Base-by-base conservation (phyloP, 495 filamentous ascomycete genomes). In the Corynascus novoguineensis region DNA sequence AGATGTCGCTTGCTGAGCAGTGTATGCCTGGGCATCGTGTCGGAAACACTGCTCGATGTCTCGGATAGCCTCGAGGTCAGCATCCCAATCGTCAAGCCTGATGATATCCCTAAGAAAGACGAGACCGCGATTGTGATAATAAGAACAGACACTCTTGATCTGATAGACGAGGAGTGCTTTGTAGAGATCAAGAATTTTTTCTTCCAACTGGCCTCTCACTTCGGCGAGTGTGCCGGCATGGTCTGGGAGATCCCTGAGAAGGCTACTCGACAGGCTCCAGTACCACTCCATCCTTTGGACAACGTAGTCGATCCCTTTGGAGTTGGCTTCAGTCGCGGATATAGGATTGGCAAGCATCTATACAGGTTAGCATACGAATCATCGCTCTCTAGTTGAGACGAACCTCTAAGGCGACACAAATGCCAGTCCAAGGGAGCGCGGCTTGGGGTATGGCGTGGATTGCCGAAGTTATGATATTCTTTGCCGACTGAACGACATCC, bases 131-230 rank as follows among this genome's bases (percentile, higher is more conserved):
- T 52, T 19, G 12, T 35, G 21, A 27, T 52, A 52, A 3, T 21
- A 74, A 0, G 53, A 66, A 31, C 65, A 67, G 34, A 68, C 57
- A 56, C 72, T 72, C 48, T 69, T 73, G 44, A 71, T 66, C 58
- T 73, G 61, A 47, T 69, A 71, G 11, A 56, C 49, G 19, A 72
- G 61, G 40, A 71, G 64, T 5, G 50, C 53, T 41, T 63, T 59
- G 57, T 71, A 71, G 32, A 73, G 66, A 12, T 27, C 19, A 7
- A 42, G 17, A 32, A 54, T 55, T 46, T 19, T 28, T 17, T 35
- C 37, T 29, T 50, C 47, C 29, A 29, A 22, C 31, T 50, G 29
- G 28, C n/a, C 19, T 50, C 19, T 50, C 17, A 24, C 17, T 50
- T 15, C 28, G 15, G 5, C 34, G 47, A 34, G 25, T 7, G 34